Percentiles rank a stretch among this genome's conserved stretches.
phyloP scores from a whole-genome alignment of 441 rosid species.

The Lagerstroemia fauriei region DNA sequence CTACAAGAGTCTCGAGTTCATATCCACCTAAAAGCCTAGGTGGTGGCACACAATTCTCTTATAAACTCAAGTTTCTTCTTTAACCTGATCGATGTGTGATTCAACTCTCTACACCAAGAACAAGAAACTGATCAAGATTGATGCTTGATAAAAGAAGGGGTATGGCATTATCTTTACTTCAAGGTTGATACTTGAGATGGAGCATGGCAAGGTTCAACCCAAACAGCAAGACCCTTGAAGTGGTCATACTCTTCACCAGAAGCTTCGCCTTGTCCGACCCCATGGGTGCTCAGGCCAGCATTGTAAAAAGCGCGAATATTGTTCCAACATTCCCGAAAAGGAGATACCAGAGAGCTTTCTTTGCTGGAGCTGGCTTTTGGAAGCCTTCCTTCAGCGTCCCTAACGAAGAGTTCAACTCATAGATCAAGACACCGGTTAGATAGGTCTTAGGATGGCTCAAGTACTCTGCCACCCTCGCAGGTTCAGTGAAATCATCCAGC shows the following conservation, averaged over 20 bases:
- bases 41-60: too few species aligned
- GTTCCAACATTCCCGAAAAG: neutral
- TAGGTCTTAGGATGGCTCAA: neutral
- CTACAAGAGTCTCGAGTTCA: too few species aligned
- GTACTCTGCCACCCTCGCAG: neutral
- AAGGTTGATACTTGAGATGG: neutral
- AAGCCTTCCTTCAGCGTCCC: neutral
- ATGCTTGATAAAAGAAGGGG: too few species aligned
- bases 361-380: neutral
- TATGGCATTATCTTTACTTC: neutral
- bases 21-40: too few species aligned
- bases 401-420: neutral
- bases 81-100: too few species aligned
- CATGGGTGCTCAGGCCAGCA: neutral
- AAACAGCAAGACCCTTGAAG: neutral
- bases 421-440: neutral
- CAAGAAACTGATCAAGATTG: too few species aligned
- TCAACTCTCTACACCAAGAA: too few species aligned
- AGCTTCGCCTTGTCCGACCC: neutral
- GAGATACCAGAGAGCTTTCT: neutral
- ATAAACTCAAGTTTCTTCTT: too few species aligned
- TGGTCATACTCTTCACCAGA: neutral
- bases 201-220: neutral
- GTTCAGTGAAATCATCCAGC: neutral
- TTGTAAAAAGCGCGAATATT: neutral